Percentiles rank a stretch among this genome's conserved stretches.
Conservation (phyloP, 2,329 filamentous ascomycete species). For the Lachnellula arida region DNA sequence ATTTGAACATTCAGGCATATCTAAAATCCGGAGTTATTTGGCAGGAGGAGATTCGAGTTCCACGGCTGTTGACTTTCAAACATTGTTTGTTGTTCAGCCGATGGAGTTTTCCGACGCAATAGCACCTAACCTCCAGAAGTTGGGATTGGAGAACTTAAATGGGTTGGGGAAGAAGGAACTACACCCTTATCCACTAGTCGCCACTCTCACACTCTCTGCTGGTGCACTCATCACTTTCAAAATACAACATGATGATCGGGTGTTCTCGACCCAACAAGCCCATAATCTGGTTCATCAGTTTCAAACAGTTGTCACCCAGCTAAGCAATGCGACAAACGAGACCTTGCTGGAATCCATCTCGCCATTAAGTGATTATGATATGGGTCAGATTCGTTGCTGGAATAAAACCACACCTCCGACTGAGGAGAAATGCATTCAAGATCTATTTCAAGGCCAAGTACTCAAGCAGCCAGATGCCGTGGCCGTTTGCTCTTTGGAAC, state of each 20-base stretch:
- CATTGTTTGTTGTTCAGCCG: neutral
- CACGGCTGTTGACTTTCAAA: neutral
- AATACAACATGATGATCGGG: neutral
- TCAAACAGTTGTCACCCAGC: neutral
- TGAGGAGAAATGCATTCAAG: neutral
- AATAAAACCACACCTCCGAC: neutral
- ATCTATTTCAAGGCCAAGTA: neutral
- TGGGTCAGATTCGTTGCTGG: neutral
- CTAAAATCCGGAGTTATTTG: neutral
- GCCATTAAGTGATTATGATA: neutral
- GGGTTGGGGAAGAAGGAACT: neutral
- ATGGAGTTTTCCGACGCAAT: neutral
- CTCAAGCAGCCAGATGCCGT: slow-evolving; percentile 11
- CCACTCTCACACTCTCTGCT: neutral
- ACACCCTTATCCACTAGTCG: neutral
- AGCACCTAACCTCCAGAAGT: neutral
- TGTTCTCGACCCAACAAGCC: neutral
- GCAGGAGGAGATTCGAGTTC: neutral
- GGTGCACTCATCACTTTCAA: neutral
- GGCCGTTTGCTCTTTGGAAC: slow-evolving; percentile 21
- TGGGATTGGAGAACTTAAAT: neutral
- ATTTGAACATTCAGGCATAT: neutral
- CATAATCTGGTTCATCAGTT: neutral
- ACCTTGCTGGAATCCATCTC: neutral
- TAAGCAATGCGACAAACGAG: neutral